Evolutionary conservation across 129 eudicot genomes (phyloP), one percentile per base, ranked within the genome.

Genomic region (Helianthus tuberosus): DNA sequence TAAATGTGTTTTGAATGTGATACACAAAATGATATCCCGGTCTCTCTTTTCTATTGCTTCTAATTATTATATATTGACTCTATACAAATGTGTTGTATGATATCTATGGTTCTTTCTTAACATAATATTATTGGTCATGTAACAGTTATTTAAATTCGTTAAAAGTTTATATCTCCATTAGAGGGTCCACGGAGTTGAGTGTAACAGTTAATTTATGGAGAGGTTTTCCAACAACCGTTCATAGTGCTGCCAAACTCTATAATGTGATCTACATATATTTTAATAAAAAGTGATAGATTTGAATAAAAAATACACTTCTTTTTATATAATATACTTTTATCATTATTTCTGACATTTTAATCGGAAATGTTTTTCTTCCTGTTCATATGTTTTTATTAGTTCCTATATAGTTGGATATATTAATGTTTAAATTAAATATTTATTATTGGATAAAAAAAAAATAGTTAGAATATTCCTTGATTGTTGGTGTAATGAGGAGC

Each of bases 241-340:
- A 61, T 78, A 72, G 82, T 78, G 82, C 25, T 62, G 20, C 23
- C 43, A 64, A 53, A 77, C 47, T 53, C 25, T 38, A 70, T 70
- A 48, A 62, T 50, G 46, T 61, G 20, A 23, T 20, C 11, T 60
- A 29, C 44, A 46, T 25, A 54, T 23, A 58, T 43, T 35, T 57
- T 73, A 25, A 61, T 27, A 17, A 71, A 70, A 29, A 9, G 11
- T 43, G 47, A 43, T 43, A 43, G 2, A 43, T 43, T 8, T 43
- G 8, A 41, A 41, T 41, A 41, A 41, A 53, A 15, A 15, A 32
- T 32, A 32, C 36, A 5, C 36, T 32, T 32, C 36, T 38, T 16
- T n/a, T 27, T 36, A 12, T 38, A 39, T 38, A 29, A 64, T 8
- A 36, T 13, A 32, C 36, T 32, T 32, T 64, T 5, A 3, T 51